Conservation (phyloP, 768 basidiomycete genomes). For the Lactifluus volemus region DNA sequence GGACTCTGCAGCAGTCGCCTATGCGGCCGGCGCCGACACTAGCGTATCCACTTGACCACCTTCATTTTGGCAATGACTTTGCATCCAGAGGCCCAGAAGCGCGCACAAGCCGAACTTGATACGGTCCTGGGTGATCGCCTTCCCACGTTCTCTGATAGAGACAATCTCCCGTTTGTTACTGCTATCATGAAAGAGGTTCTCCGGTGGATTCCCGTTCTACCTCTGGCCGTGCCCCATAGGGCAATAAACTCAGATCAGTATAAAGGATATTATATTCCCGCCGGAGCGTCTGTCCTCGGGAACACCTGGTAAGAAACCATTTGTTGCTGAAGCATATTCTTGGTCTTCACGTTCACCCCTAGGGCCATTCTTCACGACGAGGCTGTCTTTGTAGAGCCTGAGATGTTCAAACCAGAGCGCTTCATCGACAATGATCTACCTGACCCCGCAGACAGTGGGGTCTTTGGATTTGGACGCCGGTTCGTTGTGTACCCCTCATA, state of each 20-base stretch:
- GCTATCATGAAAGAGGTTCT: constrained; percentile 20
- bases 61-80: constrained; percentile 23
- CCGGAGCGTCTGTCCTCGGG: constrained; percentile 21
- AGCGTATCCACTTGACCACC: constrained; percentile 14
- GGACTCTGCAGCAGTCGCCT: constrained; percentile 16
- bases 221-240: constrained; percentile 20
- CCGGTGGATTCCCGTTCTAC: constrained; percentile 21
- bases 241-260: constrained; percentile 21
- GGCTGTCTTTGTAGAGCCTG: constrained; percentile 15
- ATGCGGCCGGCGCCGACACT: constrained; percentile 17
- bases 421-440: constrained; percentile 7
- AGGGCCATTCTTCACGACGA: constrained; percentile 21
- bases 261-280: constrained; percentile 24
- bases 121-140: constrained; percentile 20
- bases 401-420: constrained; percentile 19
- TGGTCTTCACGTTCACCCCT: not conserved
- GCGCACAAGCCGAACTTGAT: constrained; percentile 23
- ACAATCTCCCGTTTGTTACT: constrained; percentile 14
- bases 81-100: constrained; percentile 21
- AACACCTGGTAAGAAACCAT: constrained; percentile 13
- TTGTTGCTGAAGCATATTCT: not conserved
- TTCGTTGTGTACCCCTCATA: not conserved
- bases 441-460: constrained; percentile 13
- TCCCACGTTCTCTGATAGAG: constrained; percentile 20
- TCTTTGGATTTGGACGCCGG: constrained; percentile 20